Conservation (phyloP, 257 asterid genomes). For the Nyctanthes arbortristis region DNA sequence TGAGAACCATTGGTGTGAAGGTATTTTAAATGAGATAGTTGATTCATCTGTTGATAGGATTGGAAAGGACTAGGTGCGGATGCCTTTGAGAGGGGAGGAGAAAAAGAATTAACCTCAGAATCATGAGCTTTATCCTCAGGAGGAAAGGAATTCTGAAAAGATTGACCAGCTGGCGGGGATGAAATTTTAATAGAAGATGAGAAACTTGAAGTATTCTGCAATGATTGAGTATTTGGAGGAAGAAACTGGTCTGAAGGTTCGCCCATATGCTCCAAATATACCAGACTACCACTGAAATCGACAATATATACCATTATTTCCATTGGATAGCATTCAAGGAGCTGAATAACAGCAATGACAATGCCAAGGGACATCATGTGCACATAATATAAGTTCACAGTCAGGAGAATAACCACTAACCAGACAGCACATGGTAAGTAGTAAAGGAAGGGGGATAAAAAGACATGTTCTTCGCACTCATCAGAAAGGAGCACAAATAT, state of each 20-base stretch:
- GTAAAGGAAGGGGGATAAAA: slow-evolving; percentile 7
- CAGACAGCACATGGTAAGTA: not conserved
- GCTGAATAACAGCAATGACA: not conserved
- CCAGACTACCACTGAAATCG: slow-evolving; percentile 17
- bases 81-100: slow-evolving; percentile 37
- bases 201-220: slow-evolving; percentile 30
- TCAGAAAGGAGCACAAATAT: not conserved
- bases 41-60: slow-evolving; percentile 18
- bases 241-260: slow-evolving; percentile 45
- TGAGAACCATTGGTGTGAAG: slow-evolving; percentile 13
- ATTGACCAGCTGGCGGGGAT: slow-evolving; percentile 17
- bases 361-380: slow-evolving; percentile 8
- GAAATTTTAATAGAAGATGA: slow-evolving; percentile 29
- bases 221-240: slow-evolving; percentile 47
- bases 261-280: slow-evolving; percentile 45
- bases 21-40: slow-evolving; percentile 17
- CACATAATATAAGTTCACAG: not conserved
- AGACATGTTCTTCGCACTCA: not conserved
- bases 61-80: slow-evolving; percentile 19
- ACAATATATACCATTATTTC: slow-evolving; percentile 13
- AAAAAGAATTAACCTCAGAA: slow-evolving; percentile 36
- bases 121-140: slow-evolving; percentile 15
- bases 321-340: not conserved
- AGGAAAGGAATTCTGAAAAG: slow-evolving; percentile 22
- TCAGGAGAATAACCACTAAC: not conserved